Evolutionary conservation across 2,329 filamentous ascomycete species (phyloP), one percentile per base, ranked within the genome.

Genomic region (Zasmidium angulare): DNA sequence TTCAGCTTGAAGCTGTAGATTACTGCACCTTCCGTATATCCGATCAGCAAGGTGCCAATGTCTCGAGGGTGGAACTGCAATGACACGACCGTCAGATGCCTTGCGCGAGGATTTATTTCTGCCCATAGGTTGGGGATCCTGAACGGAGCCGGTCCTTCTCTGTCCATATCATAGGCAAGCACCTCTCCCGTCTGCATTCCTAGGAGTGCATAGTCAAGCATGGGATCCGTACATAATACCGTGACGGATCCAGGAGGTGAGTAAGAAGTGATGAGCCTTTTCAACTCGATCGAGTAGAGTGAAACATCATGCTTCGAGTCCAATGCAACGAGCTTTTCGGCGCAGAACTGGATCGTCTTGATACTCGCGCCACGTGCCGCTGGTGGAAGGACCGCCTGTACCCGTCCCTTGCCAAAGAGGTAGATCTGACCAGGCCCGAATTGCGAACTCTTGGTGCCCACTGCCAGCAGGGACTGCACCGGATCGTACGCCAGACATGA

Each of bases 1-100:
- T 92, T 93, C 73, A 96, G 89, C 78, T 99, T 98, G 81, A 99
- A 96, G 2, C 91, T 96, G 76, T 96, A 99, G 61, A 95, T 84
- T 50, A 91, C 91, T 4, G 90, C 92, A 14, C 95, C 95, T 66
- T 93, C 86, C 0, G 86, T 86, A 74, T 98, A 99, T n/a, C 89
- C 93, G 59, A 99, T 89, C 58, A 99, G 77, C 23, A 99, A 81
- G 69, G 91, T 92, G 3, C 95, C 95, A 65, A 98, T 90, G 72
- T 99, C 95, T 68, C 92, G 84, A 1, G 95, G 93, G 70, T 98
- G 95, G 67, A 98, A 82, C 60, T 91, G 86, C 70, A 99, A 79
- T 17, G 88, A 89, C 19, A 97, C 84, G 31, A 98, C 81, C 1
- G 85, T 82, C 12, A 84, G 79, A 11, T 87, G 76, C 51, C 86